Percentiles rank a stretch among this genome's conserved stretches.
Evolutionary conservation across 192 early-diverging fungal genomes (phyloP).

Genomic region (Entophlyctis luteolus): DNA sequence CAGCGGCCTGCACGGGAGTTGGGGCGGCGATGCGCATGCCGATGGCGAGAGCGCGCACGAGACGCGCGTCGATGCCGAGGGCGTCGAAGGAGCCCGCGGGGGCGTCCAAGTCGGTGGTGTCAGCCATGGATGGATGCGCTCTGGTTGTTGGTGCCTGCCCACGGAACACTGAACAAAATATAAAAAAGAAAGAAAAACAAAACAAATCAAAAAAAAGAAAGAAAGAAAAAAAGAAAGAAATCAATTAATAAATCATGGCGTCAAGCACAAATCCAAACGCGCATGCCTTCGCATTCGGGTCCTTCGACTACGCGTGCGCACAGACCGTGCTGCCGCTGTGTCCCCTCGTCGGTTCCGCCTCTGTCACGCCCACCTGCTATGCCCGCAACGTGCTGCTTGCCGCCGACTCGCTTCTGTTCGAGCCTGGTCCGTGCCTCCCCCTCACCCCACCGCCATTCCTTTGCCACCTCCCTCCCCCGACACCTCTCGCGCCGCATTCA

Average conservation of each 20-base stretch:
- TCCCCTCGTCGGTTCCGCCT: constrained; percentile 75
- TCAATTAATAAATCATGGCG: too few relatives aligned
- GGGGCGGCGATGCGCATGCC: constrained; percentile 78
- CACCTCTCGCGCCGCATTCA: too few relatives aligned
- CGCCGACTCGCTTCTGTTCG: constrained; percentile 72
- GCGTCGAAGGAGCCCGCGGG: constrained; percentile 19
- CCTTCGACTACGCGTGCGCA: constrained; percentile 79
- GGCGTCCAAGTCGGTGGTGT: background rate
- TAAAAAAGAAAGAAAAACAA: too few relatives aligned
- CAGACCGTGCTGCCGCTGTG: constrained; percentile 77
- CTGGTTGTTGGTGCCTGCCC: too few relatives aligned
- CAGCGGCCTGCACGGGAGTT: constrained; percentile 82
- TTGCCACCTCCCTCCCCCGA: background rate
- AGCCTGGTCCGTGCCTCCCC: constrained; percentile 50
- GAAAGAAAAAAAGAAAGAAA: too few relatives aligned
- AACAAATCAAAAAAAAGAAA: too few relatives aligned
- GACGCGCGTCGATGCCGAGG: constrained; percentile 82
- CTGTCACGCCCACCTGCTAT: constrained; percentile 85
- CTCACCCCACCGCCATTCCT: background rate
- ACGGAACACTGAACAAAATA: too few relatives aligned
- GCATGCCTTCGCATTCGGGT: constrained; percentile 63
- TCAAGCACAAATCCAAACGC: too few relatives aligned
- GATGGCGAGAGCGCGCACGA: constrained; percentile 75
- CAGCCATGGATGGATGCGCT: too few relatives aligned
- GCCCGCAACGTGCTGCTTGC: constrained; percentile 81